phyloP scores from a whole-genome alignment of 2,329 filamentous ascomycete species.

The Diaporthe sp. region DNA sequence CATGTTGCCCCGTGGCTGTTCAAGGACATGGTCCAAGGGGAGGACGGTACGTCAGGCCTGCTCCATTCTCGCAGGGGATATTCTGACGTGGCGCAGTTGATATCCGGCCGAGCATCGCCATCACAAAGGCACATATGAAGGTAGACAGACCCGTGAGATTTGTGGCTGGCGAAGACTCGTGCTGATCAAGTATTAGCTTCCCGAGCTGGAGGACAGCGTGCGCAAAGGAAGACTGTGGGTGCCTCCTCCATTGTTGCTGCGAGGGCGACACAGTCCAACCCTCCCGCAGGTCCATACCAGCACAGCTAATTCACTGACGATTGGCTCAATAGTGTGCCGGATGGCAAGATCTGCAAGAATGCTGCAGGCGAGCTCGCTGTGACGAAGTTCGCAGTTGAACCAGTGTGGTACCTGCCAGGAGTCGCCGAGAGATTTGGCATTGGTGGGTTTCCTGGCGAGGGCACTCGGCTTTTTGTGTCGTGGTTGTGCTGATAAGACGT shows the following conservation, averaged over 20 bases:
- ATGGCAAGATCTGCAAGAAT: slow-evolving; percentile 93
- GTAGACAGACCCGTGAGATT: slow-evolving; percentile 42
- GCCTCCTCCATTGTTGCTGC: background rate
- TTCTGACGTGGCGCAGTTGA: slow-evolving; percentile 65
- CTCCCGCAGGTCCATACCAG: background rate
- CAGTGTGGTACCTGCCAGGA: slow-evolving; percentile 88
- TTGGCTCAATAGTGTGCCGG: slow-evolving; percentile 61
- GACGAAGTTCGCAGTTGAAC: slow-evolving; percentile 97
- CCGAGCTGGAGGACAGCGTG: slow-evolving; percentile 92
- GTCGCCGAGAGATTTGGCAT: slow-evolving; percentile 95
- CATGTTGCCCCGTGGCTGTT: slow-evolving; percentile 88
- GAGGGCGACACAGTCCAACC: background rate
- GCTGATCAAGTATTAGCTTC: slow-evolving; percentile 61
- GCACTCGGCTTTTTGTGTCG: slow-evolving; percentile 8
- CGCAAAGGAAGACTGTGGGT: slow-evolving; percentile 77
- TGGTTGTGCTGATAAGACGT: slow-evolving; percentile 41
- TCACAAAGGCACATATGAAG: slow-evolving; percentile 95
- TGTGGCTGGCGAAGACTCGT: background rate
- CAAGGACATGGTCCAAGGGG: slow-evolving; percentile 79
- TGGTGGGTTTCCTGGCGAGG: slow-evolving; percentile 56
- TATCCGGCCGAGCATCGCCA: slow-evolving; percentile 88
- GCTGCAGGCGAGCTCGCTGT: slow-evolving; percentile 88
- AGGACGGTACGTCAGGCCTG: slow-evolving; percentile 64
- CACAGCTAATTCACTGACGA: slow-evolving; percentile 21
- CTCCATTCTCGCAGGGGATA: slow-evolving; percentile 2